Conservation (phyloP, 2,329 filamentous ascomycete genomes). For the Penicillium polonicum region DNA sequence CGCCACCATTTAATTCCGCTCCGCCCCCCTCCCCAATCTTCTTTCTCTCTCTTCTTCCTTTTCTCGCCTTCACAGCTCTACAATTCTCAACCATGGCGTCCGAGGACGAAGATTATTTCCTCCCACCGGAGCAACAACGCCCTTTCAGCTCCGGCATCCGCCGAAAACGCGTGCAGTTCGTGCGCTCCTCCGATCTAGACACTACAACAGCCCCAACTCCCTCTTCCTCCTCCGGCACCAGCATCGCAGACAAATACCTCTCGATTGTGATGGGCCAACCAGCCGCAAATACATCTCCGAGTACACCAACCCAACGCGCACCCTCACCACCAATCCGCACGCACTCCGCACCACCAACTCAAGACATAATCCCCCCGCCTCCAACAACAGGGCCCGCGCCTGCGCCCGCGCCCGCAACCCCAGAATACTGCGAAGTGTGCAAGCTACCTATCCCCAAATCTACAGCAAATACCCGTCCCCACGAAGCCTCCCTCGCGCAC, state of each 20-base stretch:
- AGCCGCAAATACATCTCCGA: slow-evolving; percentile 8
- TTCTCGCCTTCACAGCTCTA: not conserved
- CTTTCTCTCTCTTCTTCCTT: not conserved
- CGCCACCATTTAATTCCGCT: slow-evolving; percentile 6
- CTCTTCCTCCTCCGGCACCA: slow-evolving; percentile 26
- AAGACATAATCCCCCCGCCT: slow-evolving; percentile 5
- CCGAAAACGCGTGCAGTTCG: slow-evolving; percentile 60
- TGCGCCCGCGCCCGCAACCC: too few species aligned
- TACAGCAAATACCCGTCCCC: slow-evolving; percentile 28
- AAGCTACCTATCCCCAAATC: slow-evolving; percentile 50
- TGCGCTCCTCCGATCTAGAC: slow-evolving; percentile 48
- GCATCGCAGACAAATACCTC: slow-evolving; percentile 45
- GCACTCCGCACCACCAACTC: slow-evolving; percentile 14
- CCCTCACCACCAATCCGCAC: slow-evolving; percentile 9
- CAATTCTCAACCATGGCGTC: slow-evolving; percentile 24
- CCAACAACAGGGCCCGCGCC: not conserved
- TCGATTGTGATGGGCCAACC: slow-evolving; percentile 45
- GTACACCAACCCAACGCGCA: slow-evolving; percentile 6
- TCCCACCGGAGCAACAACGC: slow-evolving; percentile 58
- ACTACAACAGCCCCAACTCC: slow-evolving; percentile 33
- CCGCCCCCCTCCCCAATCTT: not conserved
- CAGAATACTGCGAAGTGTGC: slow-evolving; percentile 55
- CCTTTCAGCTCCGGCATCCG: slow-evolving; percentile 64
- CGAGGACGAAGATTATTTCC: slow-evolving; percentile 58
- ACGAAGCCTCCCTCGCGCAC: slow-evolving; percentile 55